These are phyloP conservation scores for Tympanopsis confertula DNA, from an alignment of 2,329 filamentous ascomycete genomes.

Conservation along the genomic window DNA sequence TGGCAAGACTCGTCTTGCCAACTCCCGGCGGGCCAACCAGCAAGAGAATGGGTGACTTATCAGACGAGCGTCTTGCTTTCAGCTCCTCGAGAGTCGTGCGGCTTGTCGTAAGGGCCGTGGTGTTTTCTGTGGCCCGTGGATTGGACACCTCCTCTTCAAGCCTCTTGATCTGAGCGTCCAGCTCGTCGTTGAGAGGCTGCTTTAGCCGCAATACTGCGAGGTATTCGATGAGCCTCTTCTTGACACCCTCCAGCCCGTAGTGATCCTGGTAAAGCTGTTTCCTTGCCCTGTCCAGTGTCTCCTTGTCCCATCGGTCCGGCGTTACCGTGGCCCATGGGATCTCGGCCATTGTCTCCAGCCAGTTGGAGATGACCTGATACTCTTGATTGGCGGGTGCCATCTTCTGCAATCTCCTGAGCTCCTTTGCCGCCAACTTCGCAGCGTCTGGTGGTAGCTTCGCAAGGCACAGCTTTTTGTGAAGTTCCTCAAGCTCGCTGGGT, in stretches of 20 bases:
- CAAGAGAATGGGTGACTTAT: constrained; percentile 91
- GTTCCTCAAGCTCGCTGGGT: constrained; percentile 77
- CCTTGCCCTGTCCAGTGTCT: constrained; percentile 67
- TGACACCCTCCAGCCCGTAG: constrained; percentile 91
- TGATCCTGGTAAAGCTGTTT: constrained; percentile 93
- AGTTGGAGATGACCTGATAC: constrained; percentile 85
- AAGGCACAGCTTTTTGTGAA: constrained; percentile 75
- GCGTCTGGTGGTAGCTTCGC: constrained; percentile 76
- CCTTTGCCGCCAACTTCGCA: constrained; percentile 75
- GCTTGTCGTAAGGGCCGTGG: constrained; percentile 6
- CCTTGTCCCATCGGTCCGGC: constrained; percentile 71
- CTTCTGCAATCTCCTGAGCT: constrained; percentile 77
- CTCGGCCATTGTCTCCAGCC: constrained; percentile 84
- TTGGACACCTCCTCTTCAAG: not conserved
- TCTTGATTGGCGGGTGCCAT: constrained; percentile 95
- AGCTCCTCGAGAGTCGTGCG: constrained; percentile 47
- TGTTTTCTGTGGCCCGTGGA: constrained; percentile 12
- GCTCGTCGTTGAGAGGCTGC: constrained; percentile 73
- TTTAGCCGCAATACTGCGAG: constrained; percentile 92
- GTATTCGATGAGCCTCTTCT: constrained; percentile 91
- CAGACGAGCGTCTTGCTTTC: constrained; percentile 67
- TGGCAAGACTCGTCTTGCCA: constrained; percentile 89
- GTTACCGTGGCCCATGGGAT: constrained; percentile 84
- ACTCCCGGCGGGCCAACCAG: constrained; percentile 88
- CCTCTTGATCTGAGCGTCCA: constrained; percentile 55